Base-by-base conservation (phyloP, 2,329 filamentous ascomycete genomes). In the Cercospora sp. region DNA sequence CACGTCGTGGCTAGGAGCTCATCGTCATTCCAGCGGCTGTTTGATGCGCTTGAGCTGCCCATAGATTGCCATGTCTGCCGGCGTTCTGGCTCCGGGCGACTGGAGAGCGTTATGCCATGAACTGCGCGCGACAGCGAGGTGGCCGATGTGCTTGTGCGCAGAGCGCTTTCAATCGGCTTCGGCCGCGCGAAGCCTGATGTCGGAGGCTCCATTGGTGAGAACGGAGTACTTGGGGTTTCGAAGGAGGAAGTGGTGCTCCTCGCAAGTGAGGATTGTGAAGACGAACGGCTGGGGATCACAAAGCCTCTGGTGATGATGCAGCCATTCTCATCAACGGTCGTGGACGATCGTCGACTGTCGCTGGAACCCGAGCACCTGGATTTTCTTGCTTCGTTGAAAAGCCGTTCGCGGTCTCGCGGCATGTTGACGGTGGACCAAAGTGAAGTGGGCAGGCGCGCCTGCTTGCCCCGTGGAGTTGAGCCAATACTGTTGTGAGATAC, bases 241-340 rank as follows among this genome's bases (percentile, higher is more conserved):
- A 68, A 58, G 16, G 68, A 70, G 53, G 63, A 64, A 33, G 67
- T 66, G 42, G 48, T 23, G 28, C 62, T 65, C 20, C 65, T 45
- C 12, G 65, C 65, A 26, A 69, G 58, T 13, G 71, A 70, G 28
- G 63, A 51, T 51, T 67, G 68, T 4, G 69, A 70, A 8, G 69
- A 70, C 7, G 69, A 69, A 18, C 69, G 66, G 63, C 65, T 71
- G 18, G 68, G 67, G 20, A 70, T 55, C 18, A 69, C 51, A 36
- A 73, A 75, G 31, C 73, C 73, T 68, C 64, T 63, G 36, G 64
- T 68, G 60, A 75, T 64, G 18, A 72, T 63, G 65, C 68, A 71
- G 48, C 72, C 73, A 36, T 64, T 67, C 12, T 66, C 63, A 63
- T 69, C 63, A 20, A 75, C 59, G 5, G 69, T 70, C 6, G 66